These are phyloP conservation scores for Diaporthe australafricana DNA, from an alignment of 2,329 filamentous ascomycete species.

Conservation along the genomic window DNA sequence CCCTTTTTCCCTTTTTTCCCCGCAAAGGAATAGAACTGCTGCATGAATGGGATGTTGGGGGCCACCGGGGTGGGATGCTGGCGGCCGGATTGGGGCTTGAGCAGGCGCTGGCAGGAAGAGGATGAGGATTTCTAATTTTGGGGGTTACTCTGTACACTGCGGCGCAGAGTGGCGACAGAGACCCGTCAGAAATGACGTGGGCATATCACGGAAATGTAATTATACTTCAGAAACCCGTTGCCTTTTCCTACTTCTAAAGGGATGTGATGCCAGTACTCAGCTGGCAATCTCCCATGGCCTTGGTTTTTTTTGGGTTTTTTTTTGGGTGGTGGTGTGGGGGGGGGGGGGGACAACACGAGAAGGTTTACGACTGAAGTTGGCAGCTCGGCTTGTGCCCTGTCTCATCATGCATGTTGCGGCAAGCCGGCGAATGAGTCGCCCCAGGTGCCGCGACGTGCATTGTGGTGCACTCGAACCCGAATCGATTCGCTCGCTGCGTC, in stretches of 20 bases:
- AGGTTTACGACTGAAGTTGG: not conserved
- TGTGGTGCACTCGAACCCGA: not conserved
- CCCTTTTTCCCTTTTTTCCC: too few species aligned
- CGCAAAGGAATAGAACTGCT: not conserved
- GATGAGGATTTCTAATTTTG: constrained; percentile 11
- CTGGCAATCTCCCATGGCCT: not conserved
- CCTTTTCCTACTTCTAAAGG: not conserved
- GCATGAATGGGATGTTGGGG: not conserved
- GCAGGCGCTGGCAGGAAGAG: too few species aligned
- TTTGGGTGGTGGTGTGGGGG: too few species aligned
- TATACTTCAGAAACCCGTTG: not conserved
- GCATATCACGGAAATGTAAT: not conserved
- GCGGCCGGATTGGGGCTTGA: not conserved
- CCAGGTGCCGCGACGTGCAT: constrained; percentile 7
- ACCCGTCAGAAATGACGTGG: constrained; percentile 2
- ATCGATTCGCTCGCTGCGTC: not conserved
- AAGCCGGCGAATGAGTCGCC: constrained; percentile 14
- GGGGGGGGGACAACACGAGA: too few species aligned
- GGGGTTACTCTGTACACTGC: not conserved
- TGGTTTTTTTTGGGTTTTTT: too few species aligned
- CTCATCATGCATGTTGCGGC: not conserved
- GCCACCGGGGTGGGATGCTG: not conserved
- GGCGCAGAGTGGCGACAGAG: not conserved
- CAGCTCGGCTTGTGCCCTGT: not conserved
- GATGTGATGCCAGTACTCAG: not conserved